Base-by-base conservation (phyloP, 192 early-diverging fungal genomes). In the Coemansia asiatica region DNA sequence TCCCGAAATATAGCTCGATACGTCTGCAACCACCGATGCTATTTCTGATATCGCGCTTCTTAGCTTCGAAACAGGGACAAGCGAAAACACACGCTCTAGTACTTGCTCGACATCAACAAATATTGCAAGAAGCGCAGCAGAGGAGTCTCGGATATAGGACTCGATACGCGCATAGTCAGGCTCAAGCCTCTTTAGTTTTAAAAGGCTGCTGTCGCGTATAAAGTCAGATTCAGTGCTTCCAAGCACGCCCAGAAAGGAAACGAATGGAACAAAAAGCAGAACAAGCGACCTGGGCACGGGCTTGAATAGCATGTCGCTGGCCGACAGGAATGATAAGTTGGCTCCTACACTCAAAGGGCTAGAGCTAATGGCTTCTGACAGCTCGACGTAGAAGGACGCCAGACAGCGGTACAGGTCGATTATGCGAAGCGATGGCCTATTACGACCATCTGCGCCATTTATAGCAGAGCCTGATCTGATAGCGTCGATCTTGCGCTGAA, bases 231-330 rank as follows among this genome's bases (percentile, higher is more conserved):
- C 72, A 0, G 28, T 25, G n/a, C 65, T 55, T 6, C 46, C 61
- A 0, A 79, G 58, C 19, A 35, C 26, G 23, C 54, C 48, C 71
- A 74, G 64, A 33, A 35, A 70, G 5, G 50, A 60, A 5, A 64
- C 50, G 48, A 79, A 67, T 23, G 76, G 71, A 25, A 33, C 71
- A 49, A 79, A 66, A n/a, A 79, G 64, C 60, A 70, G 60, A 36
- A 38, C 44, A 29, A 79, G 60, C n/a, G 71, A 72, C 56, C 51
- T 56, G 1, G 71, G 71, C 16, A 73, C 29, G 7, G 55, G 75
- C 26, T 56, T 63, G 15, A 27, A 23, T 12, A 57, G 6, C 29
- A 61, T 7, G 7, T 26, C 23, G 6, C 36, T 38, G 1, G 40
- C 38, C 1, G 13, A 15, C 9, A 44, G 46, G 4, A 3, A n/a